Base-by-base conservation (phyloP, 2,329 filamentous ascomycete genomes). In the Neonectria faginata region DNA sequence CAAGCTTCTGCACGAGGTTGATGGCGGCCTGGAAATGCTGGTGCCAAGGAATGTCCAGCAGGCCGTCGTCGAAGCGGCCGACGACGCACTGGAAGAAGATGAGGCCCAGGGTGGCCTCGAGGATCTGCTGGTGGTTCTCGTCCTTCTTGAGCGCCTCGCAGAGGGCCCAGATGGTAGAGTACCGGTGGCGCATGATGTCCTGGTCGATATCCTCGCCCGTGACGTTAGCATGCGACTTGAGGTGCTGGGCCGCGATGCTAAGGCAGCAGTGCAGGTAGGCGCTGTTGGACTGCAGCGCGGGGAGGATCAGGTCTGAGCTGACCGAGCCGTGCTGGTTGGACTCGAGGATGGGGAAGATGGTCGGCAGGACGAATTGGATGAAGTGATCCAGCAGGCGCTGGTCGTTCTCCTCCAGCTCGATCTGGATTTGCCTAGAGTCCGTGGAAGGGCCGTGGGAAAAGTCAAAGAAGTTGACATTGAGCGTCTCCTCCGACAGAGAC, bases 11-110 rank as follows among this genome's bases (percentile, higher is more conserved):
- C 25, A 97, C 92, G 57, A 98, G 86, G 72, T 90, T 94, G 71
- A 92, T 91, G 20, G 91, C 95, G 3, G 94, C 94, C 78, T 97
- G 92, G 82, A 98, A 97, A 83, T 99, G 96, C 78, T 97, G 92
- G 82, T 95, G 92, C 96, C 96, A 99, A 22, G 94, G 90, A 72
- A 98, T 97, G 77, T 98, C 94, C 16, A 93, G 91, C 25, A 97
- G 88, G 51, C 87, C 87, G 76, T 97, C 93, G 73, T 96, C 91
- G 39, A 91, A 89, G 73, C 92, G 89, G 58, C 95, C 95, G 68
- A 98, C 95, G 27, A 93, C 91, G 81, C 92, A 96, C 77, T 97
- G 93, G 83, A 97, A 97, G 82, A 97, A 96, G 77, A 97, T 97
- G 88, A 98, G 94, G 56, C 92, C 94, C 5, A 98, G 86, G 0